Percentiles rank a stretch among this genome's conserved stretches.
These are phyloP conservation scores for Amphirosellinia nigrospora DNA, from an alignment of 495 filamentous ascomycete genomes.

Conservation along the genomic window DNA sequence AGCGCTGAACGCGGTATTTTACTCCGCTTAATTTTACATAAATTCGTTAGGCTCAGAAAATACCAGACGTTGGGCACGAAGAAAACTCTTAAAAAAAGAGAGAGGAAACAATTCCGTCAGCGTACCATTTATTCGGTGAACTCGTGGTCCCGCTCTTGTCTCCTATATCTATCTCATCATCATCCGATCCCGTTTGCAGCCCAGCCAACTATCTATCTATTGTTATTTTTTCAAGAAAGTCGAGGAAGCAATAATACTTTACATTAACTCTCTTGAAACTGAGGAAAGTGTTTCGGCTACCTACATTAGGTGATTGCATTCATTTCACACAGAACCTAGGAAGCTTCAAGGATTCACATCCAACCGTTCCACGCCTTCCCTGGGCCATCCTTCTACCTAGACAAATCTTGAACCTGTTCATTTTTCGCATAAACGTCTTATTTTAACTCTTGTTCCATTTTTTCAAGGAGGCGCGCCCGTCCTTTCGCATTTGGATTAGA, in stretches of 20 bases:
- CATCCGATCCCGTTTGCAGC: not conserved
- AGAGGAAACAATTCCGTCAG: not conserved
- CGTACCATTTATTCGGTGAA: not conserved
- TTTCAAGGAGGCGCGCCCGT: slow-evolving; percentile 7
- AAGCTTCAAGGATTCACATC: not conserved
- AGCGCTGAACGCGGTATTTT: slow-evolving; percentile 5
- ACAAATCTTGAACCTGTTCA: not conserved
- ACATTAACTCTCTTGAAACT: not conserved
- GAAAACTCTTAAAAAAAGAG: slow-evolving; percentile 4
- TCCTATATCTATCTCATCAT: not conserved
- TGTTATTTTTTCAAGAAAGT: not conserved
- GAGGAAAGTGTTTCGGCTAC: slow-evolving; percentile 8
- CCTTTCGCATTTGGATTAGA: not conserved
- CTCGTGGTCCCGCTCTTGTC: slow-evolving; percentile 7
- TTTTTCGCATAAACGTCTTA: not conserved
- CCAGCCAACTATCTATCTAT: not conserved
- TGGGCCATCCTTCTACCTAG: not conserved
- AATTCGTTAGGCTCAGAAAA: slow-evolving; percentile 22
- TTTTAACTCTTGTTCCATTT: not conserved
- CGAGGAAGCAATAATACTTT: not conserved
- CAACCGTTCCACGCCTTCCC: not conserved
- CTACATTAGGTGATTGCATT: slow-evolving; percentile 1
- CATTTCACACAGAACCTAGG: not conserved
- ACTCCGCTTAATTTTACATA: slow-evolving; percentile 20
- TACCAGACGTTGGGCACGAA: slow-evolving; percentile 25